Evolutionary conservation across 2,329 filamentous ascomycete genomes (phyloP).

Genomic region (Hypoxylon sp.): DNA sequence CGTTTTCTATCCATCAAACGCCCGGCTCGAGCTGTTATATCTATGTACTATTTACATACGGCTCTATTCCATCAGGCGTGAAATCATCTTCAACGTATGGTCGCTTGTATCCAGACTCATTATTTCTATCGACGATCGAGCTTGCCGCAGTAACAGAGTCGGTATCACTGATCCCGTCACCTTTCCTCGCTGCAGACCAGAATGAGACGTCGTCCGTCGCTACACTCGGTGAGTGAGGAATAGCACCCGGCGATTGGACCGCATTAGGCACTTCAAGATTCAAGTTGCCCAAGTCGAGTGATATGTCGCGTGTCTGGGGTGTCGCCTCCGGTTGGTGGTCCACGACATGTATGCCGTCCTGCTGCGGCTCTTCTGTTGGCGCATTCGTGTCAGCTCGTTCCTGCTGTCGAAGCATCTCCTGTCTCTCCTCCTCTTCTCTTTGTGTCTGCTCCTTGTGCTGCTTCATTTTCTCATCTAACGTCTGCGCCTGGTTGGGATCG

Average conservation of each 20-base stretch:
- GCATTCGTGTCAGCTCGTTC: constrained; percentile 13
- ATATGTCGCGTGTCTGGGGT: not conserved
- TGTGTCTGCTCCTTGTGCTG: constrained; percentile 46
- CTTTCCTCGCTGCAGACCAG: constrained; percentile 44
- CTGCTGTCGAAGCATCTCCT: constrained; percentile 32
- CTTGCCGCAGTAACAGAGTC: constrained; percentile 46
- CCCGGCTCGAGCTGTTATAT: not conserved
- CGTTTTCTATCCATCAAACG: not conserved
- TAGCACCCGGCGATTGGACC: constrained; percentile 8
- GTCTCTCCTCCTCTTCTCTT: constrained; percentile 42
- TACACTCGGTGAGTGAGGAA: constrained; percentile 41
- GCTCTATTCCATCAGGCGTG: constrained; percentile 3
- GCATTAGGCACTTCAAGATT: constrained; percentile 18
- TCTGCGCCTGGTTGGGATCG: constrained; percentile 42
- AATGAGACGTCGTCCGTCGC: constrained; percentile 45
- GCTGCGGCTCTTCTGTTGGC: constrained; percentile 10
- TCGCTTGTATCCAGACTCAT: constrained; percentile 35
- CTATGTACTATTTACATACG: constrained; percentile 22
- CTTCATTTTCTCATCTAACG: constrained; percentile 49
- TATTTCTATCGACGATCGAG: constrained; percentile 37
- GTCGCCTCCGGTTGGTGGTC: constrained; percentile 10
- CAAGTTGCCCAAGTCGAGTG: constrained; percentile 34
- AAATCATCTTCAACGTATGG: constrained; percentile 46
- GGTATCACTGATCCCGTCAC: constrained; percentile 36
- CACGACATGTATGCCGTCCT: not conserved